Evolutionary conservation across 805 yeast genomes (phyloP), one percentile per base, ranked within the genome.

Genomic region (Pichia insulana): DNA sequence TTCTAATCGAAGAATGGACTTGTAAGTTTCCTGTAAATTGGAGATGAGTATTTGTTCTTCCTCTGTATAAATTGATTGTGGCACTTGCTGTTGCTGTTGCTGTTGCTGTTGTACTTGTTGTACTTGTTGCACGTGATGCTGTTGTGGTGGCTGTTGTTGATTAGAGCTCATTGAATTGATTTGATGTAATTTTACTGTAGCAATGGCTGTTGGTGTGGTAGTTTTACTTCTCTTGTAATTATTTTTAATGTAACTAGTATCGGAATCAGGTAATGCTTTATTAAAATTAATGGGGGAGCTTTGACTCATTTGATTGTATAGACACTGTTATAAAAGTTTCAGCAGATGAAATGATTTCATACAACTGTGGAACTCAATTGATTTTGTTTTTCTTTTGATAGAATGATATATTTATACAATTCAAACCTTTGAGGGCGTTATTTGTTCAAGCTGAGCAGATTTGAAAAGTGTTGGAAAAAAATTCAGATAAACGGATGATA

Each of bases 1-100:
- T 62, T 82, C 89, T 47, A 74, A 70, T 48, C 75, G 74, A 36
- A 82, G 78, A 33, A 82, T 83, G 39, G 73, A 68, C 52, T 80
- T 80, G 58, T 82, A 83, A 3, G 87, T 80, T 54, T 82, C 88
- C 58, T 83, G 86, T 20, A 83, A 58, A 55, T 81, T 81, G 2
- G 81, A 68, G 2, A 85, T 85, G 37, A 83, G 63, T 39, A 75
- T 76, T 50, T 75, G 83, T 56, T 77, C 84, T 53, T 76, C 83
- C 39, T 72, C 76, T 1, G 80, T 56, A 18, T 63, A 50, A 33
- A 50, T 61, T 33, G 61, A 41, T 43, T 53, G 55, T 41, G 46
- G 31, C 19, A 27, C 36, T 8, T 38, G 39, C 19, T 31, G 36
- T 25, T 31, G 34, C 15, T 11, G 27, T 18, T 20, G 30, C 18